Conservation (phyloP, 73 alveolate genomes). For the Tetrahymena elliotti region DNA sequence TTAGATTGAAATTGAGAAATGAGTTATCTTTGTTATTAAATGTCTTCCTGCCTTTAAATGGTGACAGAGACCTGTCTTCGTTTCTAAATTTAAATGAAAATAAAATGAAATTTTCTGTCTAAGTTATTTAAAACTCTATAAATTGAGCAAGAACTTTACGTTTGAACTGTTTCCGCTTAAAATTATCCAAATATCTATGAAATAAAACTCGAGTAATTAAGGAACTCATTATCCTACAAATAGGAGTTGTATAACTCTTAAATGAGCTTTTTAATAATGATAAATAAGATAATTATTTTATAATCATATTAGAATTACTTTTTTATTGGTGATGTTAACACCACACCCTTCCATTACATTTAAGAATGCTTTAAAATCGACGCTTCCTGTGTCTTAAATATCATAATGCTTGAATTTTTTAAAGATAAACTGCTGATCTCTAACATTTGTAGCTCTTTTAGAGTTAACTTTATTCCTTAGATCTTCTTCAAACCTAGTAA, state of each 20-base stretch:
- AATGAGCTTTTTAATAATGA: not conserved
- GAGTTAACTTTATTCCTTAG: not conserved
- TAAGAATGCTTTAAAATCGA: not conserved
- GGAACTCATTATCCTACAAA: not conserved
- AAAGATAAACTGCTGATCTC: not conserved
- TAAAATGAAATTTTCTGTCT: not conserved
- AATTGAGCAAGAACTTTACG: not conserved
- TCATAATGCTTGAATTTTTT: not conserved
- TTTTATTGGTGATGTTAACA: not conserved
- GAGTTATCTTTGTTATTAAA: not conserved
- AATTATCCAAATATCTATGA: not conserved
- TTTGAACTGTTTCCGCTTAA: not conserved
- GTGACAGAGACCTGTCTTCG: not conserved
- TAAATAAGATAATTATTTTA: not conserved
- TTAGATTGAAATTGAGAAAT: not conserved
- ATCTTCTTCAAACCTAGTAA: not conserved
- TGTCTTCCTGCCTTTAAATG: not conserved
- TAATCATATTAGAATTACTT: not conserved
- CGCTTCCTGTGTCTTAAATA: not conserved
- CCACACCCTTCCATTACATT: not conserved
- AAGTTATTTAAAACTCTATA: not conserved
- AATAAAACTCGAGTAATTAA: not conserved
- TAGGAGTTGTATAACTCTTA: not conserved
- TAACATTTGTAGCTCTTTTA: not conserved
- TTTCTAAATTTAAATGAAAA: not conserved